Evolutionary conservation across 352 stramenopile genomes (phyloP), one percentile per base, ranked within the genome.

Genomic region (Pythium pyrilobum): DNA sequence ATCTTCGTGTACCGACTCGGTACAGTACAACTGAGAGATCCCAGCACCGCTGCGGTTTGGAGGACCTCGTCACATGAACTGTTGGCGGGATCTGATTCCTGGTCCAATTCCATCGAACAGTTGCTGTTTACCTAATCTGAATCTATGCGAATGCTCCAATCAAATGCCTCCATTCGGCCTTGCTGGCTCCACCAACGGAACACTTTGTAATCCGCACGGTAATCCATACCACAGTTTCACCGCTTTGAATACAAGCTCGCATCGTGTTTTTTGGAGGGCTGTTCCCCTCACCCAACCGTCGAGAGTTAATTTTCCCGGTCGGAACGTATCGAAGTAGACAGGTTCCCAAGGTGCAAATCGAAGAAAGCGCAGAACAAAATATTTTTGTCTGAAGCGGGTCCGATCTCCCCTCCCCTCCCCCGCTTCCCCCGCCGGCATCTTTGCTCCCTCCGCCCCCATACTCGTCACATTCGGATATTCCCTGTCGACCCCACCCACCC

Each of bases 391-490:
- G 8, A 47, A 12, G 21, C 23, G 2, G 40, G 23, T 31, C 40
- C 15, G 18, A 21, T 9, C 40, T 9, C 25, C 21, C 11, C 13
- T 33, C 23, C n/a, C n/a, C n/a, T n/a, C n/a, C n/a, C n/a, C n/a
- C n/a, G n/a, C n/a, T n/a, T n/a, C n/a, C n/a, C n/a, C n/a, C n/a
- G n/a, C n/a, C n/a, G n/a, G n/a, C n/a, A n/a, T n/a, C n/a, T n/a
- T n/a, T n/a, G n/a, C n/a, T n/a, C n/a, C n/a, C n/a, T n/a, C n/a
- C n/a, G n/a, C n/a, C n/a, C n/a, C n/a, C n/a, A n/a, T n/a, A n/a
- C 39, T 45, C 39, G 6, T 23, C 49, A 56, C 25, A 48, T 41
- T 56, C 37, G 49, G 41, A 46, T 45, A 48, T 40, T 20, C 49
- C 32, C 9, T 38, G 27, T 45, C 39, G n/a, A 36, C 29, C 49